A percentile compares a stretch with the other conserved stretches of the same genome.
Evolutionary conservation across 202 grass and related monocot genomes (phyloP).

Genomic region (Zizania palustris): DNA sequence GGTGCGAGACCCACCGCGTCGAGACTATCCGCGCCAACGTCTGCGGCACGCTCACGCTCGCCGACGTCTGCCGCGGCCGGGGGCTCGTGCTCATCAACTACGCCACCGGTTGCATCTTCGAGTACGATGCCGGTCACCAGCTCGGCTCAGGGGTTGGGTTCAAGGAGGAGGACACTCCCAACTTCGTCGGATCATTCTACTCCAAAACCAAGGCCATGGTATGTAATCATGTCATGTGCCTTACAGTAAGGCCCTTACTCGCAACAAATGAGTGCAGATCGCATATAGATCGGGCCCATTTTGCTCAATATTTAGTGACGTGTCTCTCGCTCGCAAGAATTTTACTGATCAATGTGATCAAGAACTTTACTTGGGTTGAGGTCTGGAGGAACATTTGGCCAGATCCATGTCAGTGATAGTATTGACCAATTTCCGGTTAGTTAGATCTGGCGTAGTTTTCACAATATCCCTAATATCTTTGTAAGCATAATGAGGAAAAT

Average conservation of each 20-base stretch:
- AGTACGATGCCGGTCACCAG: conserved; percentile 59
- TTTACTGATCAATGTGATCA: not conserved
- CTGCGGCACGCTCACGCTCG: conserved; percentile 80
- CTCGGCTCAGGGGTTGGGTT: conserved; percentile 70
- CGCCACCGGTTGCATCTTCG: conserved; percentile 82
- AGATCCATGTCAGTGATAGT: not conserved
- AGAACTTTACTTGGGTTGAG: conserved; percentile 6
- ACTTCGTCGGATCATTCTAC: conserved; percentile 81
- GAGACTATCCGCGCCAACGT: conserved; percentile 85
- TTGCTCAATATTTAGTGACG: conserved; percentile 8
- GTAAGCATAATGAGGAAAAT: not conserved
- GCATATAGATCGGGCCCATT: not conserved
- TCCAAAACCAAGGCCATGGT: conserved; percentile 95
- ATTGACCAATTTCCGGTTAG: not conserved
- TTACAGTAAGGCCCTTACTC: too few relatives aligned
- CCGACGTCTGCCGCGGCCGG: conserved; percentile 64
- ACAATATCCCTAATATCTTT: conserved; percentile 17
- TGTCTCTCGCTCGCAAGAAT: not conserved
- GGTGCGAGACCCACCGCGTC: conserved; percentile 73
- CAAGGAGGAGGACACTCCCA: conserved; percentile 85
- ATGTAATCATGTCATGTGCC: not conserved
- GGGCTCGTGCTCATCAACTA: conserved; percentile 71
- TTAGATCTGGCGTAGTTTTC: conserved; percentile 29
- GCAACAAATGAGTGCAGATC: not conserved
- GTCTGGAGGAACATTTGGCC: not conserved